Evolutionary conservation across 2,329 filamentous ascomycete genomes (phyloP), one percentile per base, ranked within the genome.

Genomic region (Trichoderma semiorbis): DNA sequence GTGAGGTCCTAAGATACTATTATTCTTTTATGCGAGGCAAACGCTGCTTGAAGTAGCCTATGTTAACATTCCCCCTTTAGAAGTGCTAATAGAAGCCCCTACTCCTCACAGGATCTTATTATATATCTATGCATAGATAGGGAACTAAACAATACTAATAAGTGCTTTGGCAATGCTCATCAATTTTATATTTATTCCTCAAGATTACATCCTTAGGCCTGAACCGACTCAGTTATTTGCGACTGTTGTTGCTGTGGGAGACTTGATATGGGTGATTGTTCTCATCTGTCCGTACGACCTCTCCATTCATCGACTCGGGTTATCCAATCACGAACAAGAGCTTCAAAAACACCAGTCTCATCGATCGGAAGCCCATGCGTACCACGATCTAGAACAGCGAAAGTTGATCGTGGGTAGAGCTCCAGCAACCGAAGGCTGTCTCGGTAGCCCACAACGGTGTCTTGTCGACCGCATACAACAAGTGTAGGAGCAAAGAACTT

Each of bases 281-380:
- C 16, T 39, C 36, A 62, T 50, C 12, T 18, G 4, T 53, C 36
- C 11, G 57, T 63, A 58, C 57, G 67, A 39, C 12, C 53, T 68
- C 70, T 53, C 72, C 72, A 73, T 60, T 73, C 72, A 14, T 67
- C 14, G 7, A 73, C 55, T 26, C 72, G 70, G 21, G 18, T 50
- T 21, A 72, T 63, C 72, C 72, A 73, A 60, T 73, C 72, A 7
- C 43, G 36, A n/a, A 73, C 70, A n/a, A 73, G 70, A 14, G 70
- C 70, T 50, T 66, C 60, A 16, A 73, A 73, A 32, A 73, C n/a
- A 21, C 53, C 61, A 18, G 55, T 64, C 70, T 73, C 72, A 60
- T 73, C 72, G 7, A 73, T 43, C 14, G 72, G 72, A 47, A 73
- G 26, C 26, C 62, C 70, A 60, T 73, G 72, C 4, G 61, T 73